Percentiles rank a stretch among this genome's conserved stretches.
phyloP scores from a whole-genome alignment of 2,329 filamentous ascomycete species.

The Colletotrichum sp. region DNA sequence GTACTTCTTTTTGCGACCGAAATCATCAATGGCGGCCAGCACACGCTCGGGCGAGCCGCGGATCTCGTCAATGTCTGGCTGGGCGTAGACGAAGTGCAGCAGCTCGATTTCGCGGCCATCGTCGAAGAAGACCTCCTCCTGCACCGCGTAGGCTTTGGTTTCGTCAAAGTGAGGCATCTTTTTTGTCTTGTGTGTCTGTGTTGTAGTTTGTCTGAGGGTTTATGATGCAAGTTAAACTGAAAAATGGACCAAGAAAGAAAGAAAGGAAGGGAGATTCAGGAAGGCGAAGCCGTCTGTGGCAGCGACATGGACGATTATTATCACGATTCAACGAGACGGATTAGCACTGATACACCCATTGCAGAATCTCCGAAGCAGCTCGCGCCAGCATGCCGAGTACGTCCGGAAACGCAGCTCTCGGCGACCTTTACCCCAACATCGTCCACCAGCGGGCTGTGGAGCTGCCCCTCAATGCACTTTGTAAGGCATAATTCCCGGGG shows the following conservation, averaged over 20 bases:
- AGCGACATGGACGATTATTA: neutral
- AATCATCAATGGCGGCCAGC: constrained; percentile 74
- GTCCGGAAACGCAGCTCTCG: constrained; percentile 14
- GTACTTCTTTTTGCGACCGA: constrained; percentile 64
- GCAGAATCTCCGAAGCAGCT: constrained; percentile 22
- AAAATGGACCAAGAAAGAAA: neutral
- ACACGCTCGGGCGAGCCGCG: constrained; percentile 68
- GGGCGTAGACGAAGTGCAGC: constrained; percentile 70
- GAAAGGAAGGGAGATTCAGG: neutral
- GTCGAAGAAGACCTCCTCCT: constrained; percentile 57
- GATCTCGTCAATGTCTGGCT: constrained; percentile 66
- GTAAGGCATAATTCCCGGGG: neutral
- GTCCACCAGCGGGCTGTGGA: neutral
- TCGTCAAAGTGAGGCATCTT: constrained; percentile 34
- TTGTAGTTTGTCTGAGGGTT: neutral
- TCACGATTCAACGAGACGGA: neutral
- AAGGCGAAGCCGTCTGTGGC: neutral
- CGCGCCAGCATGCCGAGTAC: neutral
- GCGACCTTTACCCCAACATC: neutral
- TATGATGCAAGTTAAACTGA: neutral
- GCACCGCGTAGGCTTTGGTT: constrained; percentile 43
- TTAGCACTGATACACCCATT: neutral
- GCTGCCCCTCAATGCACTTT: neutral
- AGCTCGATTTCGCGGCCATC: constrained; percentile 79
- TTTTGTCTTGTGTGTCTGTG: neutral